These are phyloP conservation scores for Amaranthus cruentus DNA, from an alignment of 148 eudicot species.

Conservation along the genomic window DNA sequence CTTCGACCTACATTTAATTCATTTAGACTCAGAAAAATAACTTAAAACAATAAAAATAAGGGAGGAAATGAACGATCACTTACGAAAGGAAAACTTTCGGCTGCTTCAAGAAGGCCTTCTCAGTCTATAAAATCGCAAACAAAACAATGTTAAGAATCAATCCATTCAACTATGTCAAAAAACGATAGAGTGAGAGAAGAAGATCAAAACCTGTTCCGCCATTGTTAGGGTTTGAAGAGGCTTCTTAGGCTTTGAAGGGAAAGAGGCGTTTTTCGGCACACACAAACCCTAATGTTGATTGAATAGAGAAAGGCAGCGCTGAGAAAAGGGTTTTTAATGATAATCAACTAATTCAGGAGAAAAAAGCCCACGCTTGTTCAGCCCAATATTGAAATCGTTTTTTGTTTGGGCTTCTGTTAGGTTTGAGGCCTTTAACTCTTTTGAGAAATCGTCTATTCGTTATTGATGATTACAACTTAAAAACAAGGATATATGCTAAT, in stretches of 20 bases:
- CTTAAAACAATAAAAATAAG: not conserved
- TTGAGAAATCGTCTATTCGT: too few relatives aligned
- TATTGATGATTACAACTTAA: too few relatives aligned
- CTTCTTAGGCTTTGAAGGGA: not conserved
- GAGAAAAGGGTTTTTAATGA: not conserved
- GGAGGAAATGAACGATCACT: not conserved
- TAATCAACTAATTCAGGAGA: too few relatives aligned
- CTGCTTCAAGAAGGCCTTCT: conserved; percentile 48
- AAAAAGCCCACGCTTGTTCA: too few relatives aligned
- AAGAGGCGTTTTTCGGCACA: conserved; percentile 7
- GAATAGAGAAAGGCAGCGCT: not conserved
- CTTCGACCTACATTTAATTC: conserved; percentile 37
- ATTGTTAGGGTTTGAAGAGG: conserved; percentile 32
- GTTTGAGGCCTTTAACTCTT: not conserved
- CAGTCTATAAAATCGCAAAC: conserved; percentile 28
- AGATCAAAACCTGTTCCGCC: conserved; percentile 39
- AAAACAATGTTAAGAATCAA: not conserved
- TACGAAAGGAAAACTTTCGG: conserved; percentile 48
- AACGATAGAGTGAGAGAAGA: not conserved
- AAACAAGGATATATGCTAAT: too few relatives aligned
- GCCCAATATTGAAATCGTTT: too few relatives aligned
- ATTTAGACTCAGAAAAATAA: not conserved
- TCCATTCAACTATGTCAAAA: not conserved
- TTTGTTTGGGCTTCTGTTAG: not conserved
- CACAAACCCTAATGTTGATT: conserved; percentile 24